Evolutionary conservation across 208 protist genomes (phyloP), one percentile per base, ranked within the genome.

Genomic region (Crithidia fasciculata): DNA sequence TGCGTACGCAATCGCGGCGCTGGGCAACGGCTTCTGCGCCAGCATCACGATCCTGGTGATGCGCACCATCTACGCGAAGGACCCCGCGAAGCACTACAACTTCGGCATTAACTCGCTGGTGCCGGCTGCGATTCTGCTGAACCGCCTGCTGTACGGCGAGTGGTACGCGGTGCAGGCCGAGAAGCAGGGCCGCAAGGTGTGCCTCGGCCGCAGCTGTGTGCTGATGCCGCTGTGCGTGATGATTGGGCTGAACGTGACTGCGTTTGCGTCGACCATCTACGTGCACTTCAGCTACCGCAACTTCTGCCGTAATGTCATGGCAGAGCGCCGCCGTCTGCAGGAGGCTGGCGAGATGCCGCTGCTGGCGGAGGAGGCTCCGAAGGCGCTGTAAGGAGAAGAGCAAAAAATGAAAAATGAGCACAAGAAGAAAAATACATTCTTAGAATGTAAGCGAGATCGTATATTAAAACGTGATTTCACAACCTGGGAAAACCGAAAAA

Each of bases 71-170:
- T 94, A 85, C 78, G 83, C 81, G 44, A 89, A 89, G 68, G 86
- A 92, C 65, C 69, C 84, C 39, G 89, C 82, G 49, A 89, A 86
- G 80, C 86, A 91, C 74, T 94, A 92, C 73, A 90, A 92, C 72
- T 87, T 87, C 36, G 72, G 69, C 53, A 82, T 72, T 49, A 77
- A 84, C 53, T 66, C 84, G 10, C 54, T 76, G 5, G 69, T 74
- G 56, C 62, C 71, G 13, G 59, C 82, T 4, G 77, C 83, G 8
- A 67, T 94, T 41, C 41, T 89, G 41, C 78, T 92, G 39, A 94
- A 94, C 78, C 81, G 85, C 47, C 18, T 92, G 40, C 54, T 94
- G 18, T 94, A 86, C 71, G 89, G 83, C n/a, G 89, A 92, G 76
- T 88, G 82, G 82, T 83, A 78, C 65, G 81, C 84, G n/a, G n/a